Conservation (phyloP, 2,329 filamentous ascomycete species). For the Magnaporthales sp. region DNA sequence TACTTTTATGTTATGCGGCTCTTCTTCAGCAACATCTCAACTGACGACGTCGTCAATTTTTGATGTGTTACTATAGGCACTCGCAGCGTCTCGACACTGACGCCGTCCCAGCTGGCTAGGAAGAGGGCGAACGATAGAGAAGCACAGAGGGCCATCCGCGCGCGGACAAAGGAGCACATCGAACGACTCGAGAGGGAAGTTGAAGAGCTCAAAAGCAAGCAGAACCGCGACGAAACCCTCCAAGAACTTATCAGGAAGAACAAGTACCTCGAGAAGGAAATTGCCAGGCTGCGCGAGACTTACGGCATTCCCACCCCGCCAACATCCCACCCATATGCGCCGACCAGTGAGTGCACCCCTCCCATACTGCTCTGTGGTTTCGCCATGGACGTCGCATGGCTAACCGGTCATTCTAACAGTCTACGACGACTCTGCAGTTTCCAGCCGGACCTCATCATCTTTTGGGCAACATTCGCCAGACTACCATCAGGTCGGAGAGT, state of each 20-base stretch:
- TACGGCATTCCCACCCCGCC: conserved; percentile 28
- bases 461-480: conserved; percentile 32
- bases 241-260: conserved; percentile 44
- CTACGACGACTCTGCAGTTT: conserved; percentile 18
- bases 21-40: neutral
- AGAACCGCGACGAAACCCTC: conserved; percentile 39
- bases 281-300: conserved; percentile 34
- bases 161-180: conserved; percentile 80
- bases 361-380: neutral
- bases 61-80: conserved; percentile 32
- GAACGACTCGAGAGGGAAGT: conserved; percentile 69
- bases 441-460: conserved; percentile 32
- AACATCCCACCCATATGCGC: conserved; percentile 29
- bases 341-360: conserved; percentile 24
- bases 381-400: neutral
- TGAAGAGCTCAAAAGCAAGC: conserved; percentile 53
- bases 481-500: conserved; percentile 29
- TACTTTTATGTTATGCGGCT: neutral
- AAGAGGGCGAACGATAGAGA: conserved; percentile 90
- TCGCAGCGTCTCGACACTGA: conserved; percentile 78
- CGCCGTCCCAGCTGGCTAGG: conserved; percentile 77
- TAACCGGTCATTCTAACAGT: neutral
- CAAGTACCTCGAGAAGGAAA: conserved; percentile 44
- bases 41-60: conserved; percentile 6
- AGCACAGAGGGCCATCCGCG: conserved; percentile 78